A percentile compares a stretch with the other conserved stretches of the same genome.
phyloP scores from a whole-genome alignment of 2,329 filamentous ascomycete genomes.

The Nectriaceae sp. region DNA sequence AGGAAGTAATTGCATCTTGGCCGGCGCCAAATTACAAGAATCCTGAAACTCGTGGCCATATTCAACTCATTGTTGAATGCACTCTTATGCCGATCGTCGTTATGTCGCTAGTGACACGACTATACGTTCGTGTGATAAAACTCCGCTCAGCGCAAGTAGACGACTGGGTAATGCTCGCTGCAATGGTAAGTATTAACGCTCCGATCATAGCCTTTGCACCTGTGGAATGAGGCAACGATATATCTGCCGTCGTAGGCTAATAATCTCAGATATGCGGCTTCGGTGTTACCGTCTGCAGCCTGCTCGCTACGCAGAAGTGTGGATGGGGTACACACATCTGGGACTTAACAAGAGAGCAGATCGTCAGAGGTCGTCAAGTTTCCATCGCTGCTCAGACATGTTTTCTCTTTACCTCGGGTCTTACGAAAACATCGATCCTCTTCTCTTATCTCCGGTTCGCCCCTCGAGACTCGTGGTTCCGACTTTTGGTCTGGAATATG shows the following conservation, averaged over 20 bases:
- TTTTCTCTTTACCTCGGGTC: slow-evolving; percentile 39
- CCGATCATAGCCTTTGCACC: too few species aligned
- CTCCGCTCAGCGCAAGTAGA: slow-evolving; percentile 38
- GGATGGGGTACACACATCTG: slow-evolving; percentile 42
- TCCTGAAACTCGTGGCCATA: slow-evolving; percentile 39
- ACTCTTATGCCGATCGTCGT: slow-evolving; percentile 37
- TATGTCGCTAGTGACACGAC: slow-evolving; percentile 35
- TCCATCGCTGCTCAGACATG: slow-evolving; percentile 43
- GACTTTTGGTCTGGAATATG: slow-evolving; percentile 30
- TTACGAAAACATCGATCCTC: slow-evolving; percentile 44
- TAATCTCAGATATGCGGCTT: slow-evolving; percentile 33
- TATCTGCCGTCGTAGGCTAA: neutral
- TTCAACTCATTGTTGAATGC: slow-evolving; percentile 39
- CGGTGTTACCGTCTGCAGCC: slow-evolving; percentile 36
- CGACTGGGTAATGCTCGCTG: slow-evolving; percentile 45
- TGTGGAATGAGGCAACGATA: too few species aligned
- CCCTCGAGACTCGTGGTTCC: slow-evolving; percentile 33
- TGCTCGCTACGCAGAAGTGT: slow-evolving; percentile 36
- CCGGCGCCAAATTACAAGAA: slow-evolving; percentile 40
- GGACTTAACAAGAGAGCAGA: slow-evolving; percentile 32
- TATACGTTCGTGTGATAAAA: slow-evolving; percentile 39
- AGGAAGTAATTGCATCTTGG: slow-evolving; percentile 38
- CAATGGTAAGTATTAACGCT: slow-evolving; percentile 35
- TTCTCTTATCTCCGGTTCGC: slow-evolving; percentile 43
- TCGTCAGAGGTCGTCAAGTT: slow-evolving; percentile 35